Evolutionary conservation across 805 yeast species (phyloP), one percentile per base, ranked within the genome.

Genomic region (Nakazawaea peltata): DNA sequence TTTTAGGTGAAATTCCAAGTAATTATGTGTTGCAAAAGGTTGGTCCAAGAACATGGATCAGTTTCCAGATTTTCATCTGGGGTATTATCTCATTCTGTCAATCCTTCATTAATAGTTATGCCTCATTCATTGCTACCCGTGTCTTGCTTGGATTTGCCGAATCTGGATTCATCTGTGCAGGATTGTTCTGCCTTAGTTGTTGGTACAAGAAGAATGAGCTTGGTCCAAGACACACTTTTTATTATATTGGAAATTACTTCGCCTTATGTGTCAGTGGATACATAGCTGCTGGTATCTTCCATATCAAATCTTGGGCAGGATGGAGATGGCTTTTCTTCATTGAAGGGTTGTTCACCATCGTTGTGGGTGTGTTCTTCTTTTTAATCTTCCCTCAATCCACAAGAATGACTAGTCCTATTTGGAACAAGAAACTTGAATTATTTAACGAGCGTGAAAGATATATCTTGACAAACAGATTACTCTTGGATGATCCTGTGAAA

Each of bases 111-210:
- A 53, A 43, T 2, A 53, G 54, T 28, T 61, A 54, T 39, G 47
- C 61, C 1, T 63, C 71, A 0, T 77, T 73, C 41, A 61, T 54
- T 38, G 60, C 58, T 8, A 63, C 74, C 4, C 58, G 83, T 41
- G 68, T 69, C 0, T 56, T 74, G 4, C 47, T 76, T 28, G 85
- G 81, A 2, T 46, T 67, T 3, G 51, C 72, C n/a, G 78, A 79
- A 50, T 85, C 85, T 38, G 85, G 86, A 0, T 77, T 77, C 40
- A 77, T 81, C 36, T 78, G 81, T 23, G 85, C 78, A 45, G 56
- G 71, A 23, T 66, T 72, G 37, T 55, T 78, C 32, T 80, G 80
- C 75, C 57, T 80, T 52, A 69, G 80, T 2, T 80, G 77, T 53
- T 80, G 78, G 54, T 81, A 71, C 56, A 79, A 74, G 8, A 49